Base-by-base conservation (phyloP, 768 basidiomycete genomes). In the Termitomyces sp. region DNA sequence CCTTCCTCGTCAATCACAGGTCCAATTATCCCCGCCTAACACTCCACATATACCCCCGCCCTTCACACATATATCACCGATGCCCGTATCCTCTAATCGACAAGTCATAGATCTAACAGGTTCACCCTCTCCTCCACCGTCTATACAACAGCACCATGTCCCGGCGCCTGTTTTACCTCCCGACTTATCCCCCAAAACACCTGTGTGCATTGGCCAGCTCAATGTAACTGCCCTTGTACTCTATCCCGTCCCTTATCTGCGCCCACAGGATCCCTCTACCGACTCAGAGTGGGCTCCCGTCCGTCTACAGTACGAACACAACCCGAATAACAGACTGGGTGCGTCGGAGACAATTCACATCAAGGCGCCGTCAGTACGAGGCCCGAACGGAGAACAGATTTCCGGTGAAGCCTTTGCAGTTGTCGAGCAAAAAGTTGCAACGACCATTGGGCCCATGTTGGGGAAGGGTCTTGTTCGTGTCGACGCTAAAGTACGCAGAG, bases 161-260 rank as follows among this genome's bases (percentile, higher is more conserved):
- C 63, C 59, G 50, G 65, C 62, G 5, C 44, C 67, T 29, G 58
- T 66, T 11, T 70, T 84, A 2, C 80, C 84, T 3, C 72, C 75
- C 9, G 86, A 89, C 42, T 69, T 90, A 16, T 78, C 88, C 6
- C 88, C 87, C 13, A 90, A 86, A 73, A 90, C 89, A 0, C 88
- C 91, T 15, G 84, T 95, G 50, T 95, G 94, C 68, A 93, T 95
- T 45, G 93, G 93, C 1, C 87, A 90, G 55, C 76, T 95, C 33
- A 76, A 78, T n/a, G 86, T 86, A 18, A 91, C 88, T 16, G 92
- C 91, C 13, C 81, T 95, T 25, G 84, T 95, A 32, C 76, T 94
- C n/a, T 91, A 92, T 68, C 91, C 89, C 7, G 81, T 89, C 16
- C 65, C 79, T 27, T 94, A 91, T 67, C 71, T 94, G 33, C 65